A percentile compares a stretch with the other conserved stretches of the same genome.
These are phyloP conservation scores for Collybia sordida DNA, from an alignment of 768 basidiomycete genomes.

Conservation along the genomic window DNA sequence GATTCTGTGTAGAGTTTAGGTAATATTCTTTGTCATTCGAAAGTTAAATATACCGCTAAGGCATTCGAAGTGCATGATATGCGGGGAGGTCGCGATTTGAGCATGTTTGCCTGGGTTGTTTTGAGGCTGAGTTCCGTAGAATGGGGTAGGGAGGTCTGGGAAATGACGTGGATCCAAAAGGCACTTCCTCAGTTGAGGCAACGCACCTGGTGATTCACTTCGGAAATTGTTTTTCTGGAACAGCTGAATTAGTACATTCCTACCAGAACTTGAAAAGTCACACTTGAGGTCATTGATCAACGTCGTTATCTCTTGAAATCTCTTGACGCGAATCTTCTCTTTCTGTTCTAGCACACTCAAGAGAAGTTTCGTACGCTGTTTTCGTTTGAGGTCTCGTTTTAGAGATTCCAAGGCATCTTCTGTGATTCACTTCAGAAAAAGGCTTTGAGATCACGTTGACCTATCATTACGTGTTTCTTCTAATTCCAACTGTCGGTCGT, in stretches of 20 bases:
- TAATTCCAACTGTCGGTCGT: conserved; percentile 10
- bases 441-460: background rate
- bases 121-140: too few species aligned
- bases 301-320: conserved; percentile 18
- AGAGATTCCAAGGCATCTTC: conserved; percentile 3
- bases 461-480: conserved; percentile 9
- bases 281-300: conserved; percentile 18
- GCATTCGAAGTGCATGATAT: conserved; percentile 14
- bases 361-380: conserved; percentile 18
- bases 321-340: conserved; percentile 22
- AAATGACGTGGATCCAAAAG: too few species aligned
- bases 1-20: conserved; percentile 8
- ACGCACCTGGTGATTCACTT: background rate
- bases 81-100: background rate
- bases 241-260: background rate
- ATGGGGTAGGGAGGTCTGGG: too few species aligned
- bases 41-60: conserved; percentile 20
- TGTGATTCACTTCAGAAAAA: background rate
- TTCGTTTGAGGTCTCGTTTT: conserved; percentile 6
- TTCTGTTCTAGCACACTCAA: conserved; percentile 21
- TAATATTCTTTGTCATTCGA: background rate
- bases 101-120: too few species aligned
- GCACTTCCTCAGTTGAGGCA: too few species aligned
- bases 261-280: background rate
- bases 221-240: background rate